Conservation (phyloP, 192 early-diverging fungal genomes). For the Entomortierella beljakovae region DNA sequence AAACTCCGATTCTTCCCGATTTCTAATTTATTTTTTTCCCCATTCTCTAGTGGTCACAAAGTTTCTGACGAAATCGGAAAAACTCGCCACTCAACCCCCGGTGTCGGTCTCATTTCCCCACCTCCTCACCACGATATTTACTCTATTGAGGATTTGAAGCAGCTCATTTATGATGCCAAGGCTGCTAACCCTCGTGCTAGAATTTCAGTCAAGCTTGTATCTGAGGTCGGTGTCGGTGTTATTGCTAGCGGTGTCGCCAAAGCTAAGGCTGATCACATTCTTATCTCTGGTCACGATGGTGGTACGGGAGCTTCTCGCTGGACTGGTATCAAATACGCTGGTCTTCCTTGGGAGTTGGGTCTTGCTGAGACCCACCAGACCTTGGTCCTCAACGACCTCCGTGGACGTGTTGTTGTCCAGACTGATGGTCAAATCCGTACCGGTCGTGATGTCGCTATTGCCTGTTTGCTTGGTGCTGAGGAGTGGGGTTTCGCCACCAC, state of each 20-base stretch:
- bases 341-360: constrained; percentile 98
- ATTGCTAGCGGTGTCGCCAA: constrained; percentile 98
- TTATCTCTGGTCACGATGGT: constrained; percentile 96
- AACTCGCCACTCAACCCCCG: constrained; percentile 95
- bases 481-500: constrained; percentile 99
- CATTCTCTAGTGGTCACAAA: constrained; percentile 69
- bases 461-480: constrained; percentile 97
- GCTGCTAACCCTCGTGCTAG: constrained; percentile 92
- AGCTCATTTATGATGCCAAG: constrained; percentile 98
- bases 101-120: constrained; percentile 95
- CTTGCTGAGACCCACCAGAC: constrained; percentile 99
- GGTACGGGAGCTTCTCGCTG: constrained; percentile 97
- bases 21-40: constrained; percentile 14
- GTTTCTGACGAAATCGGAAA: constrained; percentile 83
- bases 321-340: constrained; percentile 99
- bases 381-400: constrained; percentile 94
- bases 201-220: constrained; percentile 97
- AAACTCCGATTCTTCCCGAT: constrained; percentile 24
- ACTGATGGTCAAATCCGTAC: constrained; percentile 99
- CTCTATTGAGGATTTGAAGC: constrained; percentile 99
- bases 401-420: constrained; percentile 96
- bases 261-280: constrained; percentile 96
- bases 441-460: constrained; percentile 96
- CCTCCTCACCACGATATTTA: constrained; percentile 99
- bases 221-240: constrained; percentile 97